phyloP scores from a whole-genome alignment of 2,329 filamentous ascomycete species.

The Claviceps spartinae region DNA sequence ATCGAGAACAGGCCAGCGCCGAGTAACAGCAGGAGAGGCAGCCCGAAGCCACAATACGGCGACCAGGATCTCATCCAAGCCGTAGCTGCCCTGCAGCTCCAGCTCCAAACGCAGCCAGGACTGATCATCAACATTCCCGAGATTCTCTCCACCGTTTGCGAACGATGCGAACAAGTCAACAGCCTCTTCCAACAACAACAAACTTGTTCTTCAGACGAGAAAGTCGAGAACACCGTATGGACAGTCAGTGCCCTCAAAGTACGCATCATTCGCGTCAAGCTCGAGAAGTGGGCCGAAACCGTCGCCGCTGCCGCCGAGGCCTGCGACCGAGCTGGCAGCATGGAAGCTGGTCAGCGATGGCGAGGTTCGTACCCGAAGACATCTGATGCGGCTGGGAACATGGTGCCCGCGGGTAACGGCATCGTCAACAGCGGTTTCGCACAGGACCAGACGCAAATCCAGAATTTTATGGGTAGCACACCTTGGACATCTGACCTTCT shows the following conservation, averaged over 20 bases:
- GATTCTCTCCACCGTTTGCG: slow-evolving; percentile 27
- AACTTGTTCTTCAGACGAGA: slow-evolving; percentile 17
- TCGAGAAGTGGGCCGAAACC: slow-evolving; percentile 34
- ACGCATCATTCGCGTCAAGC: slow-evolving; percentile 29
- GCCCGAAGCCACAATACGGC: slow-evolving; percentile 8
- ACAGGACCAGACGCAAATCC: slow-evolving; percentile 12
- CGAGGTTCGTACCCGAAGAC: slow-evolving; percentile 9
- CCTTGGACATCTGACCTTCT: slow-evolving; percentile 20
- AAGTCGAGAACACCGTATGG: slow-evolving; percentile 32
- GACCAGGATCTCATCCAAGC: slow-evolving; percentile 26
- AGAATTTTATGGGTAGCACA: slow-evolving; percentile 14
- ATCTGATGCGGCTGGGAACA: background rate
- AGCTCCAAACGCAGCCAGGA: slow-evolving; percentile 29
- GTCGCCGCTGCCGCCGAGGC: slow-evolving; percentile 23
- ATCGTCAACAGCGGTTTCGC: slow-evolving; percentile 10
- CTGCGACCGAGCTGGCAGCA: slow-evolving; percentile 7
- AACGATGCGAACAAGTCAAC: slow-evolving; percentile 30
- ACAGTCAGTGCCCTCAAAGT: slow-evolving; percentile 34
- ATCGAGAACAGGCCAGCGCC: background rate
- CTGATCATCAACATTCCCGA: slow-evolving; percentile 30
- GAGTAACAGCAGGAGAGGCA: slow-evolving; percentile 1
- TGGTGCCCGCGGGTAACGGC: background rate
- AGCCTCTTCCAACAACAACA: slow-evolving; percentile 20
- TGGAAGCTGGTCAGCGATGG: slow-evolving; percentile 4
- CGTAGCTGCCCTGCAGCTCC: slow-evolving; percentile 26